phyloP scores from a whole-genome alignment of 495 filamentous ascomycete species.

The Talaromyces stipitatus region DNA sequence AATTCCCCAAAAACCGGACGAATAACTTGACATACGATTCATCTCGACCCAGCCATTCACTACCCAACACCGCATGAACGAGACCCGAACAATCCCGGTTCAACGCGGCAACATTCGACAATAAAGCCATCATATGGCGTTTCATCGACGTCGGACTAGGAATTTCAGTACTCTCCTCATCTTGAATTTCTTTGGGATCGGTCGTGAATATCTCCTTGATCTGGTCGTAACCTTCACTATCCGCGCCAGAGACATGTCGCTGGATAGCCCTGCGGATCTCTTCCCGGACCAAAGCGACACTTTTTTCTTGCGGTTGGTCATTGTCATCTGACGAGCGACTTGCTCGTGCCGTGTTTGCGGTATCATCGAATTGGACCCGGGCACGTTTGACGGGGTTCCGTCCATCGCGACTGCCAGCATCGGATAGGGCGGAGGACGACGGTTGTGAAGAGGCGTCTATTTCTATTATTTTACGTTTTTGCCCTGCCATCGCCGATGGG shows the following conservation, averaged over 20 bases:
- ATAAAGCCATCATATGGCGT: constrained; percentile 69
- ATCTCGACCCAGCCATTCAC: constrained; percentile 79
- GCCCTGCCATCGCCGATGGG: constrained; percentile 8
- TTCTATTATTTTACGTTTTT: constrained; percentile 38
- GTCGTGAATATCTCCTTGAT: constrained; percentile 61
- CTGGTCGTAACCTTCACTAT: constrained; percentile 63
- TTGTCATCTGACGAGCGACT: constrained; percentile 6
- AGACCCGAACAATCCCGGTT: constrained; percentile 66
- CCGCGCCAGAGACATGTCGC: constrained; percentile 49
- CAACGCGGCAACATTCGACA: constrained; percentile 63
- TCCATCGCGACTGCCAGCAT: constrained; percentile 31
- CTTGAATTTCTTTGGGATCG: constrained; percentile 27
- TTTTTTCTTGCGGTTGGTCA: constrained; percentile 42
- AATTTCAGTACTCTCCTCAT: constrained; percentile 30
- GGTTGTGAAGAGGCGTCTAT: constrained; percentile 23
- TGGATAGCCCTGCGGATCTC: constrained; percentile 71
- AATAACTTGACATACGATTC: constrained; percentile 73
- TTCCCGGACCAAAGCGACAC: constrained; percentile 51
- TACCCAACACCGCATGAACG: constrained; percentile 62
- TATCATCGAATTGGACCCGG: constrained; percentile 71
- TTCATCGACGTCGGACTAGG: constrained; percentile 51
- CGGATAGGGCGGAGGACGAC: constrained; percentile 24
- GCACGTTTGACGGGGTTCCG: constrained; percentile 46
- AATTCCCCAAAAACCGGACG: constrained; percentile 68
- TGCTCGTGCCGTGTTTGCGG: constrained; percentile 49